Conservation (phyloP, 441 rosid species). For the Kokia cookei region DNA sequence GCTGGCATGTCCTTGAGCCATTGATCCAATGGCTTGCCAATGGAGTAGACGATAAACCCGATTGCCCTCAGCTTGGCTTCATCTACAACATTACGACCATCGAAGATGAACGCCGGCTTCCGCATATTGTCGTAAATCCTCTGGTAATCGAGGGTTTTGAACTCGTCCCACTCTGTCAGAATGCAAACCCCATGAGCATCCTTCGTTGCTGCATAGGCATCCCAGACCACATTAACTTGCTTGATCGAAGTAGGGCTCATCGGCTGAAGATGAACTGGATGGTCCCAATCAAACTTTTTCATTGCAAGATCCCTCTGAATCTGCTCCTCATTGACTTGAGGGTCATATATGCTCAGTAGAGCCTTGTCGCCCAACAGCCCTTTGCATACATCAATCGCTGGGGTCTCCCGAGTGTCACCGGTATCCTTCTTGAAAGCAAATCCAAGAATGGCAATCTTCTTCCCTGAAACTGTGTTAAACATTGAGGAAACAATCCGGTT, state of each 20-base stretch:
- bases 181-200: conserved; percentile 59
- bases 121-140: conserved; percentile 42
- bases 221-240: conserved; percentile 39
- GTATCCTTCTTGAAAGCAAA: conserved; percentile 70
- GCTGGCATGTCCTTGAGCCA: conserved; percentile 68
- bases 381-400: conserved; percentile 66
- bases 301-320: conserved; percentile 50
- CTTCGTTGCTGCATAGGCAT: conserved; percentile 48
- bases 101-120: conserved; percentile 57
- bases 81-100: conserved; percentile 48
- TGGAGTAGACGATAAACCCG: conserved; percentile 57
- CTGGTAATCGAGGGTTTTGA: conserved; percentile 41
- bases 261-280: conserved; percentile 42
- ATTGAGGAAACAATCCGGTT: conserved; percentile 53
- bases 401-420: conserved; percentile 71
- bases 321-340: conserved; percentile 57
- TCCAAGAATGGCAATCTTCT: conserved; percentile 56
- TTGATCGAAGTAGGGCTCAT: conserved; percentile 28
- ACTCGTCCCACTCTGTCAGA: conserved; percentile 62
- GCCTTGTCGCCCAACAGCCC: conserved; percentile 57
- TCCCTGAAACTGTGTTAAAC: conserved; percentile 54
- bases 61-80: conserved; percentile 42
- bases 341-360: conserved; percentile 48
- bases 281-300: conserved; percentile 70
- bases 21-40: conserved; percentile 62